Evolutionary conservation across 2,329 filamentous ascomycete genomes (phyloP), one percentile per base, ranked within the genome.

Genomic region (Colletotrichum kahawae): DNA sequence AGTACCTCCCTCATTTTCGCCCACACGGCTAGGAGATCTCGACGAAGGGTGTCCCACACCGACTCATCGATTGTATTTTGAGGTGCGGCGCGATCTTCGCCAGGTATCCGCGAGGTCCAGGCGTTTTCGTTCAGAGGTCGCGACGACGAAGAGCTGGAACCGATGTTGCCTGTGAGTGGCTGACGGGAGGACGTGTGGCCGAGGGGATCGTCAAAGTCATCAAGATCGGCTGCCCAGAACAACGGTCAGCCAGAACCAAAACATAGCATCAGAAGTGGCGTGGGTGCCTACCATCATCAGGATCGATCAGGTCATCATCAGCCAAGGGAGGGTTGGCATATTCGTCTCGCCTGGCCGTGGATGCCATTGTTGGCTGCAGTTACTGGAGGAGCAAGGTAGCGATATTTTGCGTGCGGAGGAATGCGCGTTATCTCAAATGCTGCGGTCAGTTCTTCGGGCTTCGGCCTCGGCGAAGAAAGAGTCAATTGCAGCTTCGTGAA

Each of bases 1-100:
- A 99, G 91, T 51, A 99, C 97, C 88, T 98, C 96, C 84, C 95
- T 93, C 93, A 99, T 95, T 90, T 99, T 99, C 86, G 95, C 94
- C 96, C 97, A 98, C 43, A 98, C 95, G 31, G 95, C 97, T 9
- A 96, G 86, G 78, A 99, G 87, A 84, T 99, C 97, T 79, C 97
- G 93, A 67, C 94, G 95, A 76, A 99, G 88, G n/a, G 97, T 99
- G 57, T 96, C 95, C 97, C 97, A 99, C 54, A 99, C 97, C 2
- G 93, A 93, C 87, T 99, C 97, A 84, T 99, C 97, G 84, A 99
- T 97, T 60, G 97, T 99, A 86, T 97, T 98, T 78, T 93, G 92
- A 9, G 95, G 92, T 18, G 97, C 96, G 77, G 94, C 91, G 70
- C 97, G 94, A 87, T 99, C 97, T 85, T 98, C 96, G 78, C 97